Evolutionary conservation across 805 yeast genomes (phyloP).

Genomic region (Cyberlindnera petersonii): DNA sequence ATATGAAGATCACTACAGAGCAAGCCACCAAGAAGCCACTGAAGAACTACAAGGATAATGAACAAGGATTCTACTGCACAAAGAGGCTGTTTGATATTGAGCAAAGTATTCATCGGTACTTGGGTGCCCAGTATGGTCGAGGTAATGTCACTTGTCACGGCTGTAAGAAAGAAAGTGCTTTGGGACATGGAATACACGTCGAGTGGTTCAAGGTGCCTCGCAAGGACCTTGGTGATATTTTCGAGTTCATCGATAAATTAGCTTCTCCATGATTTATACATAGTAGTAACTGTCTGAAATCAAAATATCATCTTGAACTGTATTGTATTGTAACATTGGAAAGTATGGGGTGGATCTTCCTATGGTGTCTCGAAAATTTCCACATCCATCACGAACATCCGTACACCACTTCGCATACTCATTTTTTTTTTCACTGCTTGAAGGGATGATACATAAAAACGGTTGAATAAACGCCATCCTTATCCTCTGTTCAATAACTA

Average conservation of each 20-base stretch:
- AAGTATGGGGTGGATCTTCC: too few species aligned
- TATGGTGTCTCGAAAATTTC: too few species aligned
- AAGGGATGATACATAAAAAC: too few species aligned
- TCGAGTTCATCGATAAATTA: slow-evolving; percentile 15
- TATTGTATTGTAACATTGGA: too few species aligned
- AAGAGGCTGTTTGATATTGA: slow-evolving; percentile 17
- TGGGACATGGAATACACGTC: slow-evolving; percentile 19
- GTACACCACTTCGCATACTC: too few species aligned
- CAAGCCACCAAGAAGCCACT: not conserved
- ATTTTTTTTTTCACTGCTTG: too few species aligned
- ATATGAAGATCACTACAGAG: slow-evolving; percentile 4
- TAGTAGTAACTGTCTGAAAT: too few species aligned
- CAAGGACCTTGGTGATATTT: slow-evolving; percentile 10
- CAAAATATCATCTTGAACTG: too few species aligned
- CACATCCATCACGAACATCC: too few species aligned
- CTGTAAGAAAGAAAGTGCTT: slow-evolving; percentile 12
- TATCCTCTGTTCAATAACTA: too few species aligned
- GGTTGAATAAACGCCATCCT: too few species aligned
- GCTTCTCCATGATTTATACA: slow-evolving; percentile 1
- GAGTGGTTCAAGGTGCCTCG: slow-evolving; percentile 28
- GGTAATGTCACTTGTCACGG: slow-evolving; percentile 27
- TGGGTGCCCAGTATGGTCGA: slow-evolving; percentile 18
- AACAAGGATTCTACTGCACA: slow-evolving; percentile 18
- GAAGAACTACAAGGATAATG: slow-evolving; percentile 5
- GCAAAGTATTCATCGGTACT: slow-evolving; percentile 16